Base-by-base conservation (phyloP, 805 yeast species). In the Naumovozyma baii region DNA sequence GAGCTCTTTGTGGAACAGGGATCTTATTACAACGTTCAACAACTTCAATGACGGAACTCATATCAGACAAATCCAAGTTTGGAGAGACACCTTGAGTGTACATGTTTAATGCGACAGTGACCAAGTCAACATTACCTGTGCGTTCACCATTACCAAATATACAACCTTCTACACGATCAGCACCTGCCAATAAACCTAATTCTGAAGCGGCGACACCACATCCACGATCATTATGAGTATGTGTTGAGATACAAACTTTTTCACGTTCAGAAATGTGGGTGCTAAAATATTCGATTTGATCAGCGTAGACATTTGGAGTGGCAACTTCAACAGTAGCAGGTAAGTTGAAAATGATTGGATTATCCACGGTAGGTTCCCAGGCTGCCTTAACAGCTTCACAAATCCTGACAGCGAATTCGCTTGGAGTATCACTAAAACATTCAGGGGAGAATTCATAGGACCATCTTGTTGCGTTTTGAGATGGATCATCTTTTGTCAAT, bases 141-240 rank as follows among this genome's bases (percentile, higher is more conserved):
- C 94, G 76, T 67, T 83, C 94, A 49, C 94, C 92, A 54, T 83
- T 83, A 38, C 92, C 94, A 51, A 83, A 83, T 36, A 83, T 63
- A 64, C 90, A 83, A 17, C 94, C 94, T 62, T 83, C 94, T 18
- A 83, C 83, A 60, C 94, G 74, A 59, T 83, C 86, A n/a, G 86
- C 94, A 39, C 94, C 94, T 2, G 86, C 94, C 62, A 83, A 54
- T 54, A 77, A 79, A 34, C 83, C 94, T 41, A 83, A 70, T 62
- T 83, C 94, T 3, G 87, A 80, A 28, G 92, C 92, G 9, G 90
- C 92, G n/a, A 83, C 88, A 12, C 83, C 88, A 59, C 90, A 82
- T 17, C 94, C 94, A 54, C 94, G 72, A 63, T 83, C 92, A 50
- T 83, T 83, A 62, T 83, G 94, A 25, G 86, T 83, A 59, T 83